Conservation (phyloP, 2,329 filamentous ascomycete genomes). For the Aspergillus clavatus region DNA sequence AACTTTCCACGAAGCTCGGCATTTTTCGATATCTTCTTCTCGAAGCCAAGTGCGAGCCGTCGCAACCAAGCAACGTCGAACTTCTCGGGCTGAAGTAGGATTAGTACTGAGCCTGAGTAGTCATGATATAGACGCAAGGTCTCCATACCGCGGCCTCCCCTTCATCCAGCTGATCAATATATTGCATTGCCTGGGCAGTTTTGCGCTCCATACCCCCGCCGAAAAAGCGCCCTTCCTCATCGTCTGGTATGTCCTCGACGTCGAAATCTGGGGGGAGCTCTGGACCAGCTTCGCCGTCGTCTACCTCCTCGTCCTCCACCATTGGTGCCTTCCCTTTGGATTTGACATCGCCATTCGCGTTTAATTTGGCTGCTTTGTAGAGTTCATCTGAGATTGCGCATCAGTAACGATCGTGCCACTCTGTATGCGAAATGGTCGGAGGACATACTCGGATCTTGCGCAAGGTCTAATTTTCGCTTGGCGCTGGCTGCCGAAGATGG, state of each 20-base stretch:
- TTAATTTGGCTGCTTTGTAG: slow-evolving; percentile 58
- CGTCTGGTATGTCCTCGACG: slow-evolving; percentile 59
- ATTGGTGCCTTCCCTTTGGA: slow-evolving; percentile 42
- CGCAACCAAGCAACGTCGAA: slow-evolving; percentile 81
- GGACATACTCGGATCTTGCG: slow-evolving; percentile 47
- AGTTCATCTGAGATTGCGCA: slow-evolving; percentile 42
- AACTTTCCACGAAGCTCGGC: slow-evolving; percentile 81
- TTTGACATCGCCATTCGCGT: slow-evolving; percentile 47
- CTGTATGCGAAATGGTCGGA: background rate
- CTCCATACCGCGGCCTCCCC: slow-evolving; percentile 43
- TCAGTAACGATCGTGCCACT: slow-evolving; percentile 12
- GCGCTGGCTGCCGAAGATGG: slow-evolving; percentile 42
- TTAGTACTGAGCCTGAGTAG: slow-evolving; percentile 9
- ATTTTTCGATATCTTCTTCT: slow-evolving; percentile 87
- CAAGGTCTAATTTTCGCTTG: slow-evolving; percentile 57
- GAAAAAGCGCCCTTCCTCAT: slow-evolving; percentile 93
- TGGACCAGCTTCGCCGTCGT: slow-evolving; percentile 48
- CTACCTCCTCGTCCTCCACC: slow-evolving; percentile 46
- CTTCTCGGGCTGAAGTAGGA: slow-evolving; percentile 55
- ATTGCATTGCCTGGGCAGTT: slow-evolving; percentile 81
- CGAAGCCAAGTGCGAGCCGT: slow-evolving; percentile 74
- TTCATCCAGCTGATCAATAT: slow-evolving; percentile 66
- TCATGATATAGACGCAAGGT: background rate
- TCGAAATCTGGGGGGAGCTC: slow-evolving; percentile 54
- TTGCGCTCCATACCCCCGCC: slow-evolving; percentile 80